phyloP scores from a whole-genome alignment of 1,284 basidiomycete species.

The Pyrrhoderma lamaoense region DNA sequence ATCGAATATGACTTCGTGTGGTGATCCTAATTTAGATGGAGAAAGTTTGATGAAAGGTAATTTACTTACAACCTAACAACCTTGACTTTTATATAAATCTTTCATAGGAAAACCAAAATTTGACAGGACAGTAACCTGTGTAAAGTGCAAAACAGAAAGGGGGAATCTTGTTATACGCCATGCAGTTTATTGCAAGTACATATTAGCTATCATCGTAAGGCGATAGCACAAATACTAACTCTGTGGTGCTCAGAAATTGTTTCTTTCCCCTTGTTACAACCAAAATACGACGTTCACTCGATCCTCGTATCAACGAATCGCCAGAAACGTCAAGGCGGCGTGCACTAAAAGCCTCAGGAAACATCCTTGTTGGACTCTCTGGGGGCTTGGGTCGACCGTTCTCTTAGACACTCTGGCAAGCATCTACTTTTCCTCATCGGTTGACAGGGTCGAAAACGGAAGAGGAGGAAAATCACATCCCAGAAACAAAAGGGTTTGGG shows the following conservation, averaged over 20 bases:
- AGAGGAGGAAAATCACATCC: slow-evolving; percentile 62
- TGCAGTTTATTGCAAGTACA: slow-evolving; percentile 75
- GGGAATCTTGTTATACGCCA: slow-evolving; percentile 71
- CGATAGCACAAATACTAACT: not conserved
- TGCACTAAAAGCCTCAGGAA: slow-evolving; percentile 56
- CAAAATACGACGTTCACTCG: slow-evolving; percentile 60
- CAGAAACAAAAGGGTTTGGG: slow-evolving; percentile 56
- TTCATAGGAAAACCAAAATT: slow-evolving; percentile 50
- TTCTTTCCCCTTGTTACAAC: slow-evolving; percentile 53
- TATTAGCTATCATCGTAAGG: not conserved
- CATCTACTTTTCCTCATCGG: slow-evolving; percentile 45
- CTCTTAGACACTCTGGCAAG: slow-evolving; percentile 60
- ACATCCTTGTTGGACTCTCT: slow-evolving; percentile 60
- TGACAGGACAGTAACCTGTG: slow-evolving; percentile 56
- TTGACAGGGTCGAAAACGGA: slow-evolving; percentile 21
- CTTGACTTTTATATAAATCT: too few species aligned
- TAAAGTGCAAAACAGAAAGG: slow-evolving; percentile 57
- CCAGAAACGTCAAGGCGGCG: slow-evolving; percentile 43
- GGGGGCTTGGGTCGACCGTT: slow-evolving; percentile 65
- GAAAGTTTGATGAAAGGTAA: slow-evolving; percentile 20
- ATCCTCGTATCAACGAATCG: slow-evolving; percentile 52
- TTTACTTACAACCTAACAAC: slow-evolving; percentile 1
- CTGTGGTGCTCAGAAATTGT: slow-evolving; percentile 45
- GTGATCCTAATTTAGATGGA: slow-evolving; percentile 15
- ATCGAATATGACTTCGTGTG: slow-evolving; percentile 19